These are phyloP conservation scores for Aspergillus carlsbadensis DNA, from an alignment of 495 filamentous ascomycete species.

Conservation along the genomic window DNA sequence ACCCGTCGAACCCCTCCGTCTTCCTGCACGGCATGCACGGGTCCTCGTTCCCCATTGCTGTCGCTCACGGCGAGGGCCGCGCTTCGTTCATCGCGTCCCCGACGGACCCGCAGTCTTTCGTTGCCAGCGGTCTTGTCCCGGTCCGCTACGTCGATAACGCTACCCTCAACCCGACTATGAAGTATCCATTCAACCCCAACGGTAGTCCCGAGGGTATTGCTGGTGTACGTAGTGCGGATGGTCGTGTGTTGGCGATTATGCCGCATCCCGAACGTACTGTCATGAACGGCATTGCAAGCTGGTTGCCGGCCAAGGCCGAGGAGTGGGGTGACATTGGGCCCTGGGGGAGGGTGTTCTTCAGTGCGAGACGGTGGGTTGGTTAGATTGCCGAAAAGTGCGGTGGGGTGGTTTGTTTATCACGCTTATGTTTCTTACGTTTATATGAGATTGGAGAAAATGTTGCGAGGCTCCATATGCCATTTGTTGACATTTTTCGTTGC, in stretches of 20 bases:
- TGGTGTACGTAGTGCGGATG: constrained; percentile 74
- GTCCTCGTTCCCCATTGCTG: constrained; percentile 78
- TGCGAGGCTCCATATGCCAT: no score
- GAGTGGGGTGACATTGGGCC: constrained; percentile 87
- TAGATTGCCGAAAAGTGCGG: constrained; percentile 30
- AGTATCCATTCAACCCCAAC: constrained; percentile 92
- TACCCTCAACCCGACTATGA: constrained; percentile 65
- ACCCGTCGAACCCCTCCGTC: constrained; percentile 61
- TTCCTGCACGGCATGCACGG: constrained; percentile 93
- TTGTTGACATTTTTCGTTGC: no score
- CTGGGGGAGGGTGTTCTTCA: constrained; percentile 79
- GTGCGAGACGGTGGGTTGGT: constrained; percentile 82
- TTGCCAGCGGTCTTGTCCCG: constrained; percentile 63
- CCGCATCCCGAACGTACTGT: constrained; percentile 95
- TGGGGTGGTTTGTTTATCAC: not conserved
- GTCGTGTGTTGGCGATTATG: constrained; percentile 91
- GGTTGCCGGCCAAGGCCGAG: constrained; percentile 61
- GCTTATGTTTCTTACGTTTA: not conserved
- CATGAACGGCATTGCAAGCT: constrained; percentile 77
- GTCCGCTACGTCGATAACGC: constrained; percentile 84
- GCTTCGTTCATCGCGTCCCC: constrained; percentile 63
- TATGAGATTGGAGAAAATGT: not conserved
- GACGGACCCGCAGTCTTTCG: constrained; percentile 45
- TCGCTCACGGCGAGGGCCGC: constrained; percentile 90
- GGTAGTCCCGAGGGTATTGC: constrained; percentile 86